Percentiles rank a stretch among this genome's conserved stretches.
These are phyloP conservation scores for Diaporthe sp. DNA, from an alignment of 2,329 filamentous ascomycete genomes.

Conservation along the genomic window DNA sequence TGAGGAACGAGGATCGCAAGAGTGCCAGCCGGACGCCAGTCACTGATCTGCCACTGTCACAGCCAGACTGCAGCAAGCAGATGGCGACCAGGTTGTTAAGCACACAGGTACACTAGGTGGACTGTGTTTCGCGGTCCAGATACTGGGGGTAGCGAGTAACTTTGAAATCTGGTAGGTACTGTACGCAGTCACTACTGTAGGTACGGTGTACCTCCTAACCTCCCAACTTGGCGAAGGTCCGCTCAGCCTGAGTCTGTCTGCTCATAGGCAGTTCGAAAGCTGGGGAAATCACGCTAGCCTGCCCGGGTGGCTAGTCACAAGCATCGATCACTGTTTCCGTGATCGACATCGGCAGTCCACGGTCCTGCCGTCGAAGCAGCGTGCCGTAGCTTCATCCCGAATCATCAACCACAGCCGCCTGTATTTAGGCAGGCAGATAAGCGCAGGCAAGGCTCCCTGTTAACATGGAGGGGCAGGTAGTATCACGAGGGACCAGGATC, in stretches of 20 bases:
- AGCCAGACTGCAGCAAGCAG: constrained; percentile 1
- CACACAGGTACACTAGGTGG: neutral
- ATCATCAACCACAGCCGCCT: neutral
- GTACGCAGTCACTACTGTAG: neutral
- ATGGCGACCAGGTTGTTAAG: neutral
- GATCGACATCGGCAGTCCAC: constrained; percentile 5
- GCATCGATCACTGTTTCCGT: constrained; percentile 1
- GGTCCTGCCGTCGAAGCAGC: neutral
- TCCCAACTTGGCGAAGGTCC: constrained; percentile 4
- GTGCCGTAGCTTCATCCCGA: neutral
- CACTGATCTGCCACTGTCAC: neutral
- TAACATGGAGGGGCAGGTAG: neutral
- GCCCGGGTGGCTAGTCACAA: constrained; percentile 14
- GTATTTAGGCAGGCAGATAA: neutral
- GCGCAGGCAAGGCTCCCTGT: neutral
- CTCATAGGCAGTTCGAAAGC: constrained; percentile 16
- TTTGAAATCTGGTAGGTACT: neutral
- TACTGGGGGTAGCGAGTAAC: neutral
- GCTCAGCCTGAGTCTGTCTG: neutral
- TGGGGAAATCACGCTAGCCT: constrained; percentile 31
- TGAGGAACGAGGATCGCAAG: neutral
- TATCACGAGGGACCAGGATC: neutral
- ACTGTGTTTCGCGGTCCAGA: neutral
- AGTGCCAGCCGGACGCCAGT: neutral
- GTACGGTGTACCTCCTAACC: neutral